Evolutionary conservation across 495 filamentous ascomycete species (phyloP).

Genomic region (Tuber magnatum): DNA sequence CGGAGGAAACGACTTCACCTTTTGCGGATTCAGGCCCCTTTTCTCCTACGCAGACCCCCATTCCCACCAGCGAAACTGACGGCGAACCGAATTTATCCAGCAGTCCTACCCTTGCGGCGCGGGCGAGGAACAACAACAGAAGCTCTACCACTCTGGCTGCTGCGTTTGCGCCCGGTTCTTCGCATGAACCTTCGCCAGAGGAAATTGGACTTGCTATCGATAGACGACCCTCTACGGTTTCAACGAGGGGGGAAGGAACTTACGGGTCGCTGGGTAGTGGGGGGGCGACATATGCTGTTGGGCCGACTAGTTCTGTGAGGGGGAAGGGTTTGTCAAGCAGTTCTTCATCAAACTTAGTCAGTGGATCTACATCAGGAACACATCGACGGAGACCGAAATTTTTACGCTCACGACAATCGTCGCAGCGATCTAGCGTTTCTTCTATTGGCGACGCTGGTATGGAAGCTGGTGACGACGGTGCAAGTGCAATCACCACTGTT

Average conservation of each 20-base stretch:
- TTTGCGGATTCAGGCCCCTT: slow-evolving; percentile 3
- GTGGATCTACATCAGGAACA: neutral
- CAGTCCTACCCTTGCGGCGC: slow-evolving; percentile 26
- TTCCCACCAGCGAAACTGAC: slow-evolving; percentile 15
- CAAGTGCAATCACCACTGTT: slow-evolving; percentile 28
- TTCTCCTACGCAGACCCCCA: slow-evolving; percentile 14
- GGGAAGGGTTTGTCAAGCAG: slow-evolving; percentile 11
- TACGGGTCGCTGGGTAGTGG: slow-evolving; percentile 8
- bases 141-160: slow-evolving; percentile 19
- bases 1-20: neutral
- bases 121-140: slow-evolving; percentile 16
- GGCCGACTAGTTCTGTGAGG: slow-evolving; percentile 17
- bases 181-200: slow-evolving; percentile 9
- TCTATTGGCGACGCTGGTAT: slow-evolving; percentile 29
- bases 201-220: slow-evolving; percentile 36
- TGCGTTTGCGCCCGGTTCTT: slow-evolving; percentile 18
- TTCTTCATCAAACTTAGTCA: slow-evolving; percentile 24
- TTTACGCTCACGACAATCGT: slow-evolving; percentile 28
- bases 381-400: slow-evolving; percentile 34
- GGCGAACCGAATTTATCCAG: slow-evolving; percentile 21
- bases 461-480: slow-evolving; percentile 33
- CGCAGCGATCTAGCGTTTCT: slow-evolving; percentile 35
- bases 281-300: slow-evolving; percentile 5
- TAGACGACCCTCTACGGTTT: slow-evolving; percentile 31
- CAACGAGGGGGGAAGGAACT: slow-evolving; percentile 18